Conservation (phyloP, 352 stramenopile species). For the Pilasporangium apinafurcum region DNA sequence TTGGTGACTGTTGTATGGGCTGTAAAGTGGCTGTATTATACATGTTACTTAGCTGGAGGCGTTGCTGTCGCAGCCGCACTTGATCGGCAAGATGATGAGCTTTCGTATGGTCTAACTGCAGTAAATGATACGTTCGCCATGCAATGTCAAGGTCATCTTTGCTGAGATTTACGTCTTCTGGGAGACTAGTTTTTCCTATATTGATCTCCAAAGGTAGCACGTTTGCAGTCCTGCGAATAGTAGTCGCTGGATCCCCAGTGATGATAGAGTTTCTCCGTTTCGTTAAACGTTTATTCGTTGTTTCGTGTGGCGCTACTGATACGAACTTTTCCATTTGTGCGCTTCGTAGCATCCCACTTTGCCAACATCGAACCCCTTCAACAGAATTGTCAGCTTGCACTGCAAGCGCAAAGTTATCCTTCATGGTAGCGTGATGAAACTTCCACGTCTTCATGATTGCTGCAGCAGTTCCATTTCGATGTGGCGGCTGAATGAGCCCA, state of each 20-base stretch:
- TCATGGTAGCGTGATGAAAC: slow-evolving; percentile 11
- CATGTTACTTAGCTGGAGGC: slow-evolving; percentile 8
- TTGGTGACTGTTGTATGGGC: no score
- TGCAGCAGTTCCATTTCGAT: not conserved
- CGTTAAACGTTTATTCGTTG: not conserved
- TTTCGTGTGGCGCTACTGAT: not conserved
- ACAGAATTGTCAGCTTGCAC: slow-evolving; percentile 27
- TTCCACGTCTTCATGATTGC: slow-evolving; percentile 20
- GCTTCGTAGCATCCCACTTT: slow-evolving; percentile 5
- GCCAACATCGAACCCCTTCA: slow-evolving; percentile 13
- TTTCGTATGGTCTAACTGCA: slow-evolving; percentile 25
- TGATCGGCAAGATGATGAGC: slow-evolving; percentile 26
- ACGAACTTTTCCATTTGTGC: slow-evolving; percentile 6
- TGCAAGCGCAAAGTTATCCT: slow-evolving; percentile 18
- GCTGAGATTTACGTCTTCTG: no score
- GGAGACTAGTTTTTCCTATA: no score
- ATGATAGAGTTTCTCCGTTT: not conserved
- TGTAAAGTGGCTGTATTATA: no score
- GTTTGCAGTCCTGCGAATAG: not conserved
- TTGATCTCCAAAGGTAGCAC: not conserved
- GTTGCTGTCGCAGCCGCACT: slow-evolving; percentile 19
- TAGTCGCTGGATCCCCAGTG: no score
- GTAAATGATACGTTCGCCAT: slow-evolving; percentile 27
- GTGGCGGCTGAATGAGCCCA: slow-evolving; percentile 3
- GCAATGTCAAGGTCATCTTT: slow-evolving; percentile 16